A percentile compares a stretch with the other conserved stretches of the same genome.
Conservation (phyloP, 2,329 filamentous ascomycete genomes). For the Sporothrix phasma region DNA sequence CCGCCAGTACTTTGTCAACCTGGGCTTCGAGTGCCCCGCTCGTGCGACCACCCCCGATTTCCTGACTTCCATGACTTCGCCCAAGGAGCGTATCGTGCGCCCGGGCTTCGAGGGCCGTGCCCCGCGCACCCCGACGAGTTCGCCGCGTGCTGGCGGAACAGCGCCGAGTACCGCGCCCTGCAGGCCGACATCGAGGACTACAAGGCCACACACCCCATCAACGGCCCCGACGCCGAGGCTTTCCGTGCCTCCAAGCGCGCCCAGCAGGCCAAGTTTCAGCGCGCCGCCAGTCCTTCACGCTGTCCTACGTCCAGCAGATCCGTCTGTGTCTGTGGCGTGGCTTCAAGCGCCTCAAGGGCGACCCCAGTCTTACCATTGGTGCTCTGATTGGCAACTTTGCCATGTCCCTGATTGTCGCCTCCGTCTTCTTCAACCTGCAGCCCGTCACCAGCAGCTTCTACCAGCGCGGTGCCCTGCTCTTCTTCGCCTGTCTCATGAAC, state of each 20-base stretch:
- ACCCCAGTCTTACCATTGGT: slow-evolving; percentile 63
- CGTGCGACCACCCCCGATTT: slow-evolving; percentile 63
- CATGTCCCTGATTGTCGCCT: slow-evolving; percentile 68
- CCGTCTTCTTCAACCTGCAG: slow-evolving; percentile 70
- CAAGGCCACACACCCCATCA: slow-evolving; percentile 42
- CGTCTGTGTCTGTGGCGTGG: slow-evolving; percentile 72
- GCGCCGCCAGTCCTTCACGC: slow-evolving; percentile 66
- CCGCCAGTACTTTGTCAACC: slow-evolving; percentile 53
- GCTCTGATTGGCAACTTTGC: slow-evolving; percentile 61
- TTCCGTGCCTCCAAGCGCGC: slow-evolving; percentile 46
- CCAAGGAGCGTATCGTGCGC: slow-evolving; percentile 45
- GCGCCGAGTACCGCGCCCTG: slow-evolving; percentile 39
- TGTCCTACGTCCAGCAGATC: slow-evolving; percentile 68
- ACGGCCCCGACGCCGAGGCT: slow-evolving; percentile 45
- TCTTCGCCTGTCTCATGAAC: slow-evolving; percentile 82
- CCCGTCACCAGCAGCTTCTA: slow-evolving; percentile 63
- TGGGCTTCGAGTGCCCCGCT: slow-evolving; percentile 57
- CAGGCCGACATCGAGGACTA: slow-evolving; percentile 47
- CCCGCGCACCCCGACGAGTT: slow-evolving; percentile 55
- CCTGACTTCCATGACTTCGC: slow-evolving; percentile 58
- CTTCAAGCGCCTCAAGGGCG: slow-evolving; percentile 64
- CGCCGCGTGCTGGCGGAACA: slow-evolving; percentile 47
- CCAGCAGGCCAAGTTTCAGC: slow-evolving; percentile 48
- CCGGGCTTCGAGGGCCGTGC: slow-evolving; percentile 45
- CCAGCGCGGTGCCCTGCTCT: slow-evolving; percentile 67